A percentile compares a stretch with the other conserved stretches of the same genome.
Conservation (phyloP, 805 yeast genomes). For the Lipomyces spencermartinsiae region DNA sequence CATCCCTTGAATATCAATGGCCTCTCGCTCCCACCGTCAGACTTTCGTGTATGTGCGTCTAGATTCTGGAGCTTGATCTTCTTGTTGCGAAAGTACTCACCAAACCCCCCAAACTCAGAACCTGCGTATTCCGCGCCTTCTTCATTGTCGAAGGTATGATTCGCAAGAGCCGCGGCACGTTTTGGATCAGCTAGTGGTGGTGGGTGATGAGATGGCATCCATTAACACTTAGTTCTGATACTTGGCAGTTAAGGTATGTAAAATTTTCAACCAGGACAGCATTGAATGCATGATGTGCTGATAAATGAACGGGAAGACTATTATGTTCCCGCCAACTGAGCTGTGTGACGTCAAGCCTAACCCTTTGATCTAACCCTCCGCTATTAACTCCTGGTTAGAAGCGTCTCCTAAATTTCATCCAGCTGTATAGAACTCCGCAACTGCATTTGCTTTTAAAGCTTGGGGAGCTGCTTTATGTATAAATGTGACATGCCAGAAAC, state of each 20-base stretch:
- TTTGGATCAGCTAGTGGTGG: constrained; percentile 9
- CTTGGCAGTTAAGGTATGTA: neutral
- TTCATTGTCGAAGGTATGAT: constrained; percentile 21
- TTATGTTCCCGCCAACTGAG: too few relatives aligned
- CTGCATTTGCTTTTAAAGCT: neutral
- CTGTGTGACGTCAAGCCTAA: neutral
- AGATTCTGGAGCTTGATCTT: constrained; percentile 64
- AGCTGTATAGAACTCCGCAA: neutral
- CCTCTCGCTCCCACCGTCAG: constrained; percentile 37
- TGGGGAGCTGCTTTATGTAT: neutral
- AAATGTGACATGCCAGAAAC: neutral
- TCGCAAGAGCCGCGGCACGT: neutral
- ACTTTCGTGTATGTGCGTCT: constrained; percentile 48
- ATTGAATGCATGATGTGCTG: too few relatives aligned
- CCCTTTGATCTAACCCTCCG: neutral
- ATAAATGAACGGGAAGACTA: too few relatives aligned
- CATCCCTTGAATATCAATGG: constrained; percentile 66
- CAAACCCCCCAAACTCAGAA: constrained; percentile 69
- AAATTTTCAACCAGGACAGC: constrained; percentile 4
- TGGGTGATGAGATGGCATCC: constrained; percentile 5
- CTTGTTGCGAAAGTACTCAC: constrained; percentile 68
- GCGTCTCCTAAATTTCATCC: neutral
- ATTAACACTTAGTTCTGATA: neutral
- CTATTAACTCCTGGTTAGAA: neutral
- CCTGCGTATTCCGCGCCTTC: constrained; percentile 49